Evolutionary conservation across 345 rosid genomes (phyloP).

Genomic region (Capsella bursapastoris): DNA sequence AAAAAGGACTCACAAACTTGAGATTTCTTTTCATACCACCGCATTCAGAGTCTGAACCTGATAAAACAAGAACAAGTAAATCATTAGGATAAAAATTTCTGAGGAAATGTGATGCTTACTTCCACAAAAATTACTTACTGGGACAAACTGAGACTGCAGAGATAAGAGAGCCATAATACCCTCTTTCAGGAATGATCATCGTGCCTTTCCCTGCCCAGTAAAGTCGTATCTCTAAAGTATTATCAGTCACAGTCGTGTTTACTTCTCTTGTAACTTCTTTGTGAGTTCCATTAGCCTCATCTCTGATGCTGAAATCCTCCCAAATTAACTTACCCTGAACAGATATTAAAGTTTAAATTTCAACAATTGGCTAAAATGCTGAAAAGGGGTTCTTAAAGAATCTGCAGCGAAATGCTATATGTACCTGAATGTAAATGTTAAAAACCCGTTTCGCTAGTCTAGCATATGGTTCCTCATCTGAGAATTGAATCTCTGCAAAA

Average conservation of each 20-base stretch:
- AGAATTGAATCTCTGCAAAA: slow-evolving; percentile 69
- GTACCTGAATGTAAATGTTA: slow-evolving; percentile 47
- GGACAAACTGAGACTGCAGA: slow-evolving; percentile 64
- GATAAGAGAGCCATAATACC: slow-evolving; percentile 65
- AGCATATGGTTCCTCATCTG: slow-evolving; percentile 46
- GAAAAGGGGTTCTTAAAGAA: background rate
- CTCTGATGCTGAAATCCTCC: slow-evolving; percentile 59
- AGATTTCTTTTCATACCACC: slow-evolving; percentile 39
- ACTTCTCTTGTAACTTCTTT: slow-evolving; percentile 41
- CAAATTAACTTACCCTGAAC: slow-evolving; percentile 49
- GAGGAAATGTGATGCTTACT: background rate
- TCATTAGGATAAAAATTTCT: background rate
- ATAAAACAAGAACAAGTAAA: slow-evolving; percentile 12
- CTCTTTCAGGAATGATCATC: slow-evolving; percentile 50
- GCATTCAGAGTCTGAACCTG: slow-evolving; percentile 41
- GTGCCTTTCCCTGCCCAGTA: slow-evolving; percentile 78
- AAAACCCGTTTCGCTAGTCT: slow-evolving; percentile 64
- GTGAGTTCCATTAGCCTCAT: slow-evolving; percentile 52
- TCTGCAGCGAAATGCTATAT: background rate
- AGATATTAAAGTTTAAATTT: background rate
- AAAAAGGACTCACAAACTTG: background rate
- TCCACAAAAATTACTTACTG: slow-evolving; percentile 35
- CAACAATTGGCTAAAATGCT: background rate
- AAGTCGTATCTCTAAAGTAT: slow-evolving; percentile 56
- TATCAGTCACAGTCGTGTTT: slow-evolving; percentile 44